A percentile compares a stretch with the other conserved stretches of the same genome.
Evolutionary conservation across 2,329 filamentous ascomycete species (phyloP).

Genomic region (Hymenoscyphus fraxineus): DNA sequence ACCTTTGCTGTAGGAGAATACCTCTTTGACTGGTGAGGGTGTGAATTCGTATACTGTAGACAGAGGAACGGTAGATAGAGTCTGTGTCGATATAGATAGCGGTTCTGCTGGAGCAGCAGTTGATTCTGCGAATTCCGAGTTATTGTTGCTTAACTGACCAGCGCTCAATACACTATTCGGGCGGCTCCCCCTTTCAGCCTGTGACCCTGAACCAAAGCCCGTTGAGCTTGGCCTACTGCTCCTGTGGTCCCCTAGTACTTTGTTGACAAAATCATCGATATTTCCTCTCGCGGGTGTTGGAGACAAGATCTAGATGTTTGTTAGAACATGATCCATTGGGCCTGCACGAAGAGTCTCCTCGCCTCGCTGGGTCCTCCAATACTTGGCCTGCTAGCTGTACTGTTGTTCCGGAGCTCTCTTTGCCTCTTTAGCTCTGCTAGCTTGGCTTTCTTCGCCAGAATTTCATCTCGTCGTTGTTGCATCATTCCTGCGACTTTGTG

Average conservation of each 20-base stretch:
- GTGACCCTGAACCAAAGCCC: constrained; percentile 61
- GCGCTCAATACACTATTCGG: constrained; percentile 84
- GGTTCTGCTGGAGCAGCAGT: constrained; percentile 39
- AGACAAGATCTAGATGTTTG: constrained; percentile 54
- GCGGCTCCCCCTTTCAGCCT: constrained; percentile 66
- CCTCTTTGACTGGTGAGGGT: constrained; percentile 71
- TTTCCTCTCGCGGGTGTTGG: constrained; percentile 70
- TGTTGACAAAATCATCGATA: constrained; percentile 82
- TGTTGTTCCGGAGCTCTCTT: constrained; percentile 75
- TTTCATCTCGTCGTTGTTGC: constrained; percentile 87
- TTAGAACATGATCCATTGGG: constrained; percentile 29
- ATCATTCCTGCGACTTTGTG: constrained; percentile 40
- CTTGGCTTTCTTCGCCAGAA: constrained; percentile 93
- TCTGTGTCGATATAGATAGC: constrained; percentile 51
- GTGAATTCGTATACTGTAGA: constrained; percentile 78
- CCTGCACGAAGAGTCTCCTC: constrained; percentile 34
- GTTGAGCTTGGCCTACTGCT: constrained; percentile 70
- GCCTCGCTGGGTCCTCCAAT: constrained; percentile 70
- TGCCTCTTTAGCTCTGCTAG: constrained; percentile 94
- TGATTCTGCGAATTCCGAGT: constrained; percentile 55
- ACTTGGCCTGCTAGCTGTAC: constrained; percentile 64
- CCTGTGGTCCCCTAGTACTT: constrained; percentile 66
- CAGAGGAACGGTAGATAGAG: constrained; percentile 68
- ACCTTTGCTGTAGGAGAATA: constrained; percentile 95
- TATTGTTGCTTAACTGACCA: constrained; percentile 74